Evolutionary conservation across 805 yeast species (phyloP).

Genomic region (Spathaspora girioi): DNA sequence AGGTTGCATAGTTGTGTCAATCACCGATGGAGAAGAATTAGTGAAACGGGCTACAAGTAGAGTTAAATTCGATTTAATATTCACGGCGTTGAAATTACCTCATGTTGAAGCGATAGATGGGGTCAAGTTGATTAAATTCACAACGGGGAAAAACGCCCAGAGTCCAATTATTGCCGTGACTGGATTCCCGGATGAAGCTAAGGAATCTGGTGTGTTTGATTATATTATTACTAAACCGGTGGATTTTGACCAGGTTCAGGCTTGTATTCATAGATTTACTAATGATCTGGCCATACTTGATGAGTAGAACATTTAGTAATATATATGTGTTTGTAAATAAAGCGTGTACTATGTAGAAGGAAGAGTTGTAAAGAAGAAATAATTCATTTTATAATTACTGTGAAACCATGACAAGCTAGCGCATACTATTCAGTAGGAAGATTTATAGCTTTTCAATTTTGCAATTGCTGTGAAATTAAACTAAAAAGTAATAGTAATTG

Average conservation of each 20-base stretch:
- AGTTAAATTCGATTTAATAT: conserved; percentile 77
- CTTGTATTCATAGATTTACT: conserved; percentile 17
- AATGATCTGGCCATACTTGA: conserved; percentile 4
- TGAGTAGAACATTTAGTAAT: not conserved
- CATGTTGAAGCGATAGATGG: conserved; percentile 73
- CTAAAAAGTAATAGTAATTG: too few relatives aligned
- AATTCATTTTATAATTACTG: too few relatives aligned
- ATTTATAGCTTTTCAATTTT: too few relatives aligned
- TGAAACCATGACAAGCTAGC: too few relatives aligned
- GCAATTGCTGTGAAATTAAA: too few relatives aligned
- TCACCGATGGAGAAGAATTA: conserved; percentile 77
- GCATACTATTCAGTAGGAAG: too few relatives aligned
- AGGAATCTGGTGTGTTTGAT: conserved; percentile 51
- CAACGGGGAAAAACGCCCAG: conserved; percentile 70
- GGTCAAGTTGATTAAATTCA: conserved; percentile 67
- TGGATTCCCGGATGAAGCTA: conserved; percentile 66
- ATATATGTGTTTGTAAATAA: not conserved
- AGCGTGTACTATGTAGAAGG: not conserved
- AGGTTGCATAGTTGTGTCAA: conserved; percentile 79
- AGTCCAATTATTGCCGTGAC: conserved; percentile 80
- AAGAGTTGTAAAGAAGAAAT: too few relatives aligned
- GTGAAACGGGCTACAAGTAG: conserved; percentile 78
- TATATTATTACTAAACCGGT: conserved; percentile 74
- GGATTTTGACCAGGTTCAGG: conserved; percentile 17
- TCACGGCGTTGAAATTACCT: conserved; percentile 68